Conservation (phyloP, 2,329 filamentous ascomycete genomes). For the Diaporthe citriasiana region DNA sequence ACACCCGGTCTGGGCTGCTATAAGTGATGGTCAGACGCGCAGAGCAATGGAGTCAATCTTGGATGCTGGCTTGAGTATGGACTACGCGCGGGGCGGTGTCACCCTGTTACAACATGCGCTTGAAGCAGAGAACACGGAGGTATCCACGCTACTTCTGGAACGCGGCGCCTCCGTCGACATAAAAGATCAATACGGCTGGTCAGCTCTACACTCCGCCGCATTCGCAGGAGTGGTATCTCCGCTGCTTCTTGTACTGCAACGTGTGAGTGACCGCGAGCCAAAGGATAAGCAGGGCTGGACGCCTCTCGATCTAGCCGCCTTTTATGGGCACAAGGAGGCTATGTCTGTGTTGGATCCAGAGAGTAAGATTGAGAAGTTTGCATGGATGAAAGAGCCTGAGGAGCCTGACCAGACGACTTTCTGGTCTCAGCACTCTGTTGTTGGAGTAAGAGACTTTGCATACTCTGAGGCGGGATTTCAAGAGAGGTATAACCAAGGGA, state of each 20-base stretch:
- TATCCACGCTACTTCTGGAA: not conserved
- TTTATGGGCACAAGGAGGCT: slow-evolving; percentile 3
- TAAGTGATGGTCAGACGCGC: not conserved
- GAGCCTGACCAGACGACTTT: not conserved
- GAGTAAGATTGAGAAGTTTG: not conserved
- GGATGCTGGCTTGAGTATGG: not conserved
- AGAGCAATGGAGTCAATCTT: not conserved
- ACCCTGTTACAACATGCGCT: not conserved
- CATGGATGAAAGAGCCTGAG: not conserved
- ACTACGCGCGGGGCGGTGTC: not conserved
- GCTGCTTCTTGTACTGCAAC: not conserved
- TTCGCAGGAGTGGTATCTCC: slow-evolving; percentile 2
- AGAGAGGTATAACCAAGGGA: not conserved
- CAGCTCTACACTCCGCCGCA: slow-evolving; percentile 2
- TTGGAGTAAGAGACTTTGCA: slow-evolving; percentile 5
- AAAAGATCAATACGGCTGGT: not conserved
- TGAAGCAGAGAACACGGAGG: not conserved
- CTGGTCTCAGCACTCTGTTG: not conserved
- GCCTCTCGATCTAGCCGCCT: not conserved
- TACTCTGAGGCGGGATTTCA: not conserved
- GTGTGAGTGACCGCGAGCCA: slow-evolving; percentile 2
- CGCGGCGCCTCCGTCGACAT: not conserved
- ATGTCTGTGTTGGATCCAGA: slow-evolving; percentile 2
- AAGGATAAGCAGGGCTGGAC: not conserved
- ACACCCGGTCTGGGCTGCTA: not conserved